Percentiles rank a stretch among this genome's conserved stretches.
Evolutionary conservation across 2,329 filamentous ascomycete species (phyloP).

Genomic region (Ophiostoma triangulosporum): DNA sequence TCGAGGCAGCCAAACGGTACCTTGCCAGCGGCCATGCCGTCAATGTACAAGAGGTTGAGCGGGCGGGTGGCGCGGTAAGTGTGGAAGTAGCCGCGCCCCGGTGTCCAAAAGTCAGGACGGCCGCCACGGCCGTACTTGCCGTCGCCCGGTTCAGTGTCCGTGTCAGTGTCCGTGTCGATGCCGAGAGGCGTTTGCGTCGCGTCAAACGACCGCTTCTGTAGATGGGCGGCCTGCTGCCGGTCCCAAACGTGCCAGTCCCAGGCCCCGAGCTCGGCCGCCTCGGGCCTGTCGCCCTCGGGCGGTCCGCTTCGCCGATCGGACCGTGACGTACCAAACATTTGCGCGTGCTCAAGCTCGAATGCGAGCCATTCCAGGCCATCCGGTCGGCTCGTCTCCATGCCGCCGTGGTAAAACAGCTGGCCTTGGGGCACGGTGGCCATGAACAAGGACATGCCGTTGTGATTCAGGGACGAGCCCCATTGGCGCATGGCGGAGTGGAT

Average conservation of each 20-base stretch:
- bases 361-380: slow-evolving; percentile 52
- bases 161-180: not conserved
- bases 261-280: not conserved
- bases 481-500: slow-evolving; percentile 59
- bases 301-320: not conserved
- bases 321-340: slow-evolving; percentile 33
- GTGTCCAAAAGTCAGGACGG: not conserved
- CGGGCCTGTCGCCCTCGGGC: not conserved
- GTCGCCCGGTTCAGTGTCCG: not conserved
- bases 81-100: slow-evolving; percentile 47
- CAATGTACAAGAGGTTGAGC: slow-evolving; percentile 51
- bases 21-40: slow-evolving; percentile 58
- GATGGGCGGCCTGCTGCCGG: not conserved
- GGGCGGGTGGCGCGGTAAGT: slow-evolving; percentile 46
- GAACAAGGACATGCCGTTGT: slow-evolving; percentile 65
- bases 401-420: slow-evolving; percentile 56
- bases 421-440: slow-evolving; percentile 50
- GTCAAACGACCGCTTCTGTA: not conserved
- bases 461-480: slow-evolving; percentile 58
- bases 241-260: not conserved
- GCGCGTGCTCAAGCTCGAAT: slow-evolving; percentile 63
- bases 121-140: not conserved
- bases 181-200: not conserved
- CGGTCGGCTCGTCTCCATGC: slow-evolving; percentile 29
- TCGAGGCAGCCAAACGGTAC: slow-evolving; percentile 52